Evolutionary conservation across 306 rosid genomes (phyloP), one percentile per base, ranked within the genome.

Genomic region (Vigna unguiculata): DNA sequence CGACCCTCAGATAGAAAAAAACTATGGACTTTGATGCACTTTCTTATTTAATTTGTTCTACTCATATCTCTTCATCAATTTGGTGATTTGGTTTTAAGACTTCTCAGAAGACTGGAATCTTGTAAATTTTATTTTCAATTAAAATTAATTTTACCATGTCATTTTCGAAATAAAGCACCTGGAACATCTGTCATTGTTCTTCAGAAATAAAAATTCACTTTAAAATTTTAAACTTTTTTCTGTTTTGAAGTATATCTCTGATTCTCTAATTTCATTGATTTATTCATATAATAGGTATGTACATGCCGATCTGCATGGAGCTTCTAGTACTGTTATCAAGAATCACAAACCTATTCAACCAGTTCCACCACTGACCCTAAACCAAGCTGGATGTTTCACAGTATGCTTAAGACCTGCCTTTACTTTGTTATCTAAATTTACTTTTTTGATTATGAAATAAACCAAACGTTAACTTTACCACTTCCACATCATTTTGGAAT

Each of bases 291-390:
- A 82, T 89, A 95, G 99, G 78, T 95, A 95, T 71, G 84, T 95
- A 53, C 99, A 95, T 82, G 99, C 97, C 5, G 99, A 95, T 15
- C 84, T 95, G 85, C 99, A 95, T 69, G 99, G 99, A 75, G 97
- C 99, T 79, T 95, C 99, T 52, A 89, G 97, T 77, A 92, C 97
- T 3, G 84, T 95, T 71, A 88, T 95, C 80, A 92, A 92, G 91
- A 95, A 95, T 84, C 97, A 90, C 77, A 89, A 86, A 81, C 99
- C 97, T 66, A 89, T 63, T 57, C 97, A 85, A 83, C 96, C 93
- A 48, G 92, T 95, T 63, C 97, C 97, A 19, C 99, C 99, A 5
- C 91, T 91, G 60, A 92, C 99, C 59, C 75, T 95, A 48, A 95
- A 95, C 82, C 99, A 95, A 88, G 87, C 99, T 61, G 99, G 99